phyloP scores from a whole-genome alignment of 192 early-diverging fungal genomes.

The Rhizophlyctis rosea region DNA sequence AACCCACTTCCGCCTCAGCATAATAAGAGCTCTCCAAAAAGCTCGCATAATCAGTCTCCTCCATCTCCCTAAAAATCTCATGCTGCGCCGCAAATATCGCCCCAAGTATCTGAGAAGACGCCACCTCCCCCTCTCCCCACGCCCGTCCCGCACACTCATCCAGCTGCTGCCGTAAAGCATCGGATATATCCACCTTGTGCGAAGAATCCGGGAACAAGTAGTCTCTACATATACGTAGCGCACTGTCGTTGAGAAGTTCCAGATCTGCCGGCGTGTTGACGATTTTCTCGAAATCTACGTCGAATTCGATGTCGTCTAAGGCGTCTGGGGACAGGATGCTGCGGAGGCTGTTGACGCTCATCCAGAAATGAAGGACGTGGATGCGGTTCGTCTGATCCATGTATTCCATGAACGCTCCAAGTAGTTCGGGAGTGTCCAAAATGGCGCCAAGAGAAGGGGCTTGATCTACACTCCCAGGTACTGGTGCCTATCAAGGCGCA shows the following conservation, averaged over 20 bases:
- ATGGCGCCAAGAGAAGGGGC: slow-evolving; percentile 62
- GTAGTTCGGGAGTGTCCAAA: slow-evolving; percentile 58
- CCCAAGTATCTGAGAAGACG: not conserved
- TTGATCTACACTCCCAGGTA: slow-evolving; percentile 15
- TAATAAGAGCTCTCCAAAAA: slow-evolving; percentile 52
- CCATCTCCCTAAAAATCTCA: slow-evolving; percentile 65
- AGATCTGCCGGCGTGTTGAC: slow-evolving; percentile 8
- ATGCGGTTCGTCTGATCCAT: slow-evolving; percentile 68
- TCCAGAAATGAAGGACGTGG: slow-evolving; percentile 70
- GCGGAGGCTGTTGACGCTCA: slow-evolving; percentile 48
- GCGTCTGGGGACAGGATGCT: slow-evolving; percentile 3
- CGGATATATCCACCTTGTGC: slow-evolving; percentile 20
- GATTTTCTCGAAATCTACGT: not conserved
- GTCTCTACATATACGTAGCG: slow-evolving; percentile 44
- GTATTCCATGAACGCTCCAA: slow-evolving; percentile 78
- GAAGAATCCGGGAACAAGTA: slow-evolving; percentile 38
- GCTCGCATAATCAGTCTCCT: slow-evolving; percentile 51
- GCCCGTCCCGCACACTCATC: not conserved
- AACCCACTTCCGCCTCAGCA: too few relatives aligned
- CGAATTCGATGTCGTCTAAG: slow-evolving; percentile 8
- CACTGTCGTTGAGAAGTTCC: slow-evolving; percentile 25
- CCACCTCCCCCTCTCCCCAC: not conserved
- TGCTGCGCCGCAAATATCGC: slow-evolving; percentile 50
- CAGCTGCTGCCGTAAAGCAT: not conserved
- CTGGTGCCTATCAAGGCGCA: too few relatives aligned